Base-by-base conservation (phyloP, 2,329 filamentous ascomycete genomes). In the Didymella lethalis region DNA sequence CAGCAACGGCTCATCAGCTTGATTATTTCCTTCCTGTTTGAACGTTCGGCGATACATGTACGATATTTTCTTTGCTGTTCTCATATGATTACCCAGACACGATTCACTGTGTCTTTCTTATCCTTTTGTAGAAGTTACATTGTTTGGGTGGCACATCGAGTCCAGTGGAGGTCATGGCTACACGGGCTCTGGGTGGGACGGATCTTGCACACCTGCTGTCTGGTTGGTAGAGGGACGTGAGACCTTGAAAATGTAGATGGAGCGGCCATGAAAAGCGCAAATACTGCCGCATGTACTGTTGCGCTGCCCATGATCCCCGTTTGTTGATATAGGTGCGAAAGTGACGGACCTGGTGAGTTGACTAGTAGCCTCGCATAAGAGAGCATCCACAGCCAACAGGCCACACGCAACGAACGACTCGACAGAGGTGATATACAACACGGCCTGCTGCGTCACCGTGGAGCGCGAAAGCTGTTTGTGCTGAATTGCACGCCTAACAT, bases 1-100 rank as follows among this genome's bases (percentile, higher is more conserved):
- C 45, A 63, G 23, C 34, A 71, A 62, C 3, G 52, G 61, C 29
- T 64, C 62, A 8, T 65, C 61, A 32, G 68, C 59, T 18, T 64
- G 44, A 38, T 28, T 11, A 18, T 32, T 54, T 51, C 50, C 38
- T 44, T 28, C 31, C n/a, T 25, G 23, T 51, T 23, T 51, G 44
- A 16, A 31, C 52, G 34, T 44, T 46, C 6, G 41, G 29, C 41
- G n/a, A 7, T 55, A 29, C 7, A 3, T 66, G 62, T 66, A 66
- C 43, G 29, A 64, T 60, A 64, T 40, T 36, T 31, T 20, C 32
- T 7, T 25, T 34, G 20, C 34, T 34, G 18, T 43, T 38, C 16
- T 26, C 16, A 34, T 20, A 36, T 44, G 47, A 55, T 31, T 55
- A 52, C 44, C 48, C 44, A 25, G 10, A 48, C 28, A 45, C 26